Evolutionary conservation across 2,329 filamentous ascomycete species (phyloP), one percentile per base, ranked within the genome.

Genomic region (Cladobotryum mycophilum): DNA sequence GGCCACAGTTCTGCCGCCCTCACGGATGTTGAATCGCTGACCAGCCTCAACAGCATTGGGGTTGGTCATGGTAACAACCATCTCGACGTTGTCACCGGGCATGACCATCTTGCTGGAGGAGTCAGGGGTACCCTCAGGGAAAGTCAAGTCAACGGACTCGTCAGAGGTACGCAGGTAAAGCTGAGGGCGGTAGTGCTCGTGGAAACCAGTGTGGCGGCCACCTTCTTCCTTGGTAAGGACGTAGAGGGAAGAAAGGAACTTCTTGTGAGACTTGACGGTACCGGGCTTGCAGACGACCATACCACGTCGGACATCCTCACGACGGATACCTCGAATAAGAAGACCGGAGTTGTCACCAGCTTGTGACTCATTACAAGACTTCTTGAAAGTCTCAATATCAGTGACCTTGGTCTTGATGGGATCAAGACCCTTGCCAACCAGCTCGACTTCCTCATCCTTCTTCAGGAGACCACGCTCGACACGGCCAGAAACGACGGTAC

Each of bases 301-400:
- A 68, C 93, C 93, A 70, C 93, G 89, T 64, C 77, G 80, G 65
- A 99, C 81, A 64, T 99, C 95, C 76, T 99, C 93, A 66, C 93
- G 90, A 75, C 90, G 91, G 67, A 99, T 75, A 79, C 93, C 92
- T 75, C 93, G 89, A 71, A 99, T 86, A 49, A 99, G 83, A 36
- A 99, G 87, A 67, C 93, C 93, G 22, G 93, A 96, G 84, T 97
- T 99, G 75, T 99, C 93, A 71, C 93, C 93, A 55, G 93, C 93
- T 64, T 88, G 84, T 53, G 92, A 95, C 75, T 96, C 89, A 53
- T 96, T 91, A 73, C 93, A 97, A 45, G 90, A 95, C 83, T 99
- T 99, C 82, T 97, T 96, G 82, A 99, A 99, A 59, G 92, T 99
- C 80, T 99, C 93, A 61, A 99, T 97, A 67, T 99, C 95, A 66